Percentiles rank a stretch among this genome's conserved stretches.
Conservation (phyloP, 352 stramenopile genomes). For the Albugo laibachii region DNA sequence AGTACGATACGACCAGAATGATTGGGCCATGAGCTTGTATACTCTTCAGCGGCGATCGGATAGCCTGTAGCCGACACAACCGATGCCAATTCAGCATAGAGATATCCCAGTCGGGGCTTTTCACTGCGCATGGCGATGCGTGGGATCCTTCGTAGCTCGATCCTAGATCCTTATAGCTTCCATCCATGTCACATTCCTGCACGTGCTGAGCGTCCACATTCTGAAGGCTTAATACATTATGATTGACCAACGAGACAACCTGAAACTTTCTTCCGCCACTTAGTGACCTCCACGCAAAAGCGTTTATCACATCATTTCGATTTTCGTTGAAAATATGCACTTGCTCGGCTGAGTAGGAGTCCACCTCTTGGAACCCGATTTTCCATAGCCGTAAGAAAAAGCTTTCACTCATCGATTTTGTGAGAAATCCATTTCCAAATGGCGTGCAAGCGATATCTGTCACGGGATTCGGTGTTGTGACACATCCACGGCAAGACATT, state of each 20-base stretch:
- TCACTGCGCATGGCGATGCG: no score
- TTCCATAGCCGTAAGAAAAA: slow-evolving; percentile 38
- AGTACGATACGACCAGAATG: no score
- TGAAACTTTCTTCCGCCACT: slow-evolving; percentile 26
- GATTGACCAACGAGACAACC: slow-evolving; percentile 56
- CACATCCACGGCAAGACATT: slow-evolving; percentile 29
- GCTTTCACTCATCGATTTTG: slow-evolving; percentile 43
- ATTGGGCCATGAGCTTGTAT: no score
- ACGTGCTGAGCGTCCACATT: slow-evolving; percentile 25
- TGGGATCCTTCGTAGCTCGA: no score
- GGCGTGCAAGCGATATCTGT: slow-evolving; percentile 55
- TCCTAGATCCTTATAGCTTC: no score
- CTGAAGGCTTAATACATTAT: no score
- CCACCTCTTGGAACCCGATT: slow-evolving; percentile 21
- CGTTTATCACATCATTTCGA: slow-evolving; percentile 37
- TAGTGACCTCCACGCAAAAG: slow-evolving; percentile 39
- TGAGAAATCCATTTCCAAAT: slow-evolving; percentile 67
- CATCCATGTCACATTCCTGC: no score
- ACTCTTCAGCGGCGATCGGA: no score
- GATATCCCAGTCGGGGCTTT: no score
- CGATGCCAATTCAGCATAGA: no score
- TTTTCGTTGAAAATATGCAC: not conserved
- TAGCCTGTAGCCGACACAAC: no score
- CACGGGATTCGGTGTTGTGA: slow-evolving; percentile 40
- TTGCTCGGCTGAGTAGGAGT: slow-evolving; percentile 19